Base-by-base conservation (phyloP, 2,329 filamentous ascomycete genomes). In the Penicillium sp. region DNA sequence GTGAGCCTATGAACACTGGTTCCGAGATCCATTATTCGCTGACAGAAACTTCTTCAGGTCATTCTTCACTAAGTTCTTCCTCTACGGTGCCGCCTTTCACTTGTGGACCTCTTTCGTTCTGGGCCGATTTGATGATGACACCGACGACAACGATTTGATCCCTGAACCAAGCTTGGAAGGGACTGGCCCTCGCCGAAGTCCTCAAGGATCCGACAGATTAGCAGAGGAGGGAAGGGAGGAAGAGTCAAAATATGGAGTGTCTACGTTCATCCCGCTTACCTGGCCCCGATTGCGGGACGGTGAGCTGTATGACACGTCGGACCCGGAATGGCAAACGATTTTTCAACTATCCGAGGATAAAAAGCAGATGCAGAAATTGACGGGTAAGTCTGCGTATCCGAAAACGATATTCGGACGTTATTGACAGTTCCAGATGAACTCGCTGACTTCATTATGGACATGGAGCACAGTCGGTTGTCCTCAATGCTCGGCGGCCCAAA, bases 301-400 rank as follows among this genome's bases (percentile, higher is more conserved):
- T 28, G 58, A 66, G 12, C 55, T 65, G 10, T 70, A 70, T 48
- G 47, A 56, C 18, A 50, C 55, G 39, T 65, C 61, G 10, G 82
- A 85, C 56, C 82, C 83, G 2, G 84, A 87, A 65, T 87, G 81
- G 81, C 71, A 75, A 53, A 72, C 75, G 42, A 87, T 84, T 55
- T 61, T 82, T 13, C 77, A 77, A 47, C 70, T 86, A n/a, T 80
- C 76, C 53, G 76, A 76, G 54, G 77, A 86, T 52, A 65, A 62
- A 12, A 66, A 76, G 38, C 69, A 77, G 8, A 69, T 79, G 23
- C 61, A 75, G 15, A 63, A 70, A 20, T 75, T 85, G 25, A 74
- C 73, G 61, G 59, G 79, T 63, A 50, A 53, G 52, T 23, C 4
- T 20, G 9, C 2, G 6, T 18, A 33, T 9, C 6, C 9, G 9